phyloP scores from a whole-genome alignment of 345 rosid genomes.

The Sonneratia alba region DNA sequence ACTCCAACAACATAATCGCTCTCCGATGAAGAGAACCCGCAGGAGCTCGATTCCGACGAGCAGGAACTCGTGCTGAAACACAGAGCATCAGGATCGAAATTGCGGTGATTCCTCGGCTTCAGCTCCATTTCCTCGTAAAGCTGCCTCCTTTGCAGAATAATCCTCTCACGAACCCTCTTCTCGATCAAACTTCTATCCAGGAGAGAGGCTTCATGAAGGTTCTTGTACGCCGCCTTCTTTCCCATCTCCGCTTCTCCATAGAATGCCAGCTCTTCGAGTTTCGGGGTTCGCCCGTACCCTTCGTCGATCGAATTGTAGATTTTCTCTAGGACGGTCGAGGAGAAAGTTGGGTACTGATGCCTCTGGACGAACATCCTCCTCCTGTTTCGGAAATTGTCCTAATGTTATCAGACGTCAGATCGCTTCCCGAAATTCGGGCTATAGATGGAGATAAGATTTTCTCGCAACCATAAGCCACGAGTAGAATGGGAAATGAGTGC shows the following conservation, averaged over 20 bases:
- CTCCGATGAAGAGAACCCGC: constrained; percentile 77
- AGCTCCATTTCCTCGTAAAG: constrained; percentile 6
- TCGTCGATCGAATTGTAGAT: constrained; percentile 65
- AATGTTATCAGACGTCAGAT: constrained; percentile 8
- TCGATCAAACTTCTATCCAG: background rate
- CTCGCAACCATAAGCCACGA: background rate
- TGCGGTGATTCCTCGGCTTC: constrained; percentile 19
- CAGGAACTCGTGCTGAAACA: constrained; percentile 57
- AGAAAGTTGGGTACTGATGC: constrained; percentile 58
- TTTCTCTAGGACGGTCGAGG: constrained; percentile 78
- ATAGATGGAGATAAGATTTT: background rate
- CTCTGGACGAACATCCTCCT: background rate
- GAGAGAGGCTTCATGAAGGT: background rate
- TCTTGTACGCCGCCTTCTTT: constrained; percentile 15
- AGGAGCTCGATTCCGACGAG: constrained; percentile 72
- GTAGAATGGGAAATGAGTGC: background rate
- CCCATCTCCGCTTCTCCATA: constrained; percentile 27
- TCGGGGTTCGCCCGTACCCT: constrained; percentile 20
- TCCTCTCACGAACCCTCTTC: constrained; percentile 18
- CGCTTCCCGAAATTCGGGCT: background rate
- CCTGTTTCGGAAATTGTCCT: constrained; percentile 5
- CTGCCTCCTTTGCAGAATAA: constrained; percentile 10
- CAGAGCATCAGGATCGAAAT: constrained; percentile 34
- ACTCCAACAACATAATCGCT: constrained; percentile 43
- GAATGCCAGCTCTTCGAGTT: constrained; percentile 23